Base-by-base conservation (phyloP, 2,329 filamentous ascomycete species). In the Penicillium sp. region DNA sequence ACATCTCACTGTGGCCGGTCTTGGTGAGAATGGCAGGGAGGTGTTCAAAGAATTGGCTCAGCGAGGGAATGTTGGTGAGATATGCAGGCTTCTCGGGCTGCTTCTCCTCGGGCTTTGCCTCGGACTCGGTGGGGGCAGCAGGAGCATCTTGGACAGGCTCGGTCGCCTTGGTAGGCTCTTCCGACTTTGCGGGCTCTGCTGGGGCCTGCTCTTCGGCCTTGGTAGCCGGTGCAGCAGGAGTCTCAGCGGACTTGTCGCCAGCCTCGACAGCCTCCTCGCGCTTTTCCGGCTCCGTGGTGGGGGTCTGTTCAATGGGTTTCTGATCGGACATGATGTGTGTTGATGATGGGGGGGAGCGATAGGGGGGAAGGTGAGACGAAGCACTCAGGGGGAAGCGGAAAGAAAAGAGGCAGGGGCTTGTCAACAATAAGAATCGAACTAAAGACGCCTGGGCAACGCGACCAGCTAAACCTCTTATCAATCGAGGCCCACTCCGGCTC, bases 1-100 rank as follows among this genome's bases (percentile, higher is more conserved):
- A 97, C 76, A 96, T 86, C 73, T 96, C 89, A 36, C 70, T 70
- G 67, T 94, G 77, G 11, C 69, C 74, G 36, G 78, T 70, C 43
- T 75, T 71, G 33, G 71, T 67, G 44, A 81, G 65, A 45, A 89
- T 77, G 5, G 72, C 64, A 4, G 77, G 68, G 21, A 90, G 73
- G 19, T 73, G 72, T 7, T 72, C 70, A 46, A 80, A 77, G 48
- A 89, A 74, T 46, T 77, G 70, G 36, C 66, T 63, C 21, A 87
- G 70, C 9, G 72, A 56, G 1, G 62, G 56, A 34, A 63, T 64
- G n/a, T 62, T 63, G 32, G 51, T 57, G 33, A 70, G 45, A 32
- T 67, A 69, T 13, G 48, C 56, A n/a, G 63, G 61, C 33, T 62
- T 54, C 23, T 60, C 49, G 11, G 53, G 52, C 38, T 58, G 47